A percentile compares a stretch with the other conserved stretches of the same genome.
phyloP scores from a whole-genome alignment of 306 rosid genomes.

The Vigna hirtella region DNA sequence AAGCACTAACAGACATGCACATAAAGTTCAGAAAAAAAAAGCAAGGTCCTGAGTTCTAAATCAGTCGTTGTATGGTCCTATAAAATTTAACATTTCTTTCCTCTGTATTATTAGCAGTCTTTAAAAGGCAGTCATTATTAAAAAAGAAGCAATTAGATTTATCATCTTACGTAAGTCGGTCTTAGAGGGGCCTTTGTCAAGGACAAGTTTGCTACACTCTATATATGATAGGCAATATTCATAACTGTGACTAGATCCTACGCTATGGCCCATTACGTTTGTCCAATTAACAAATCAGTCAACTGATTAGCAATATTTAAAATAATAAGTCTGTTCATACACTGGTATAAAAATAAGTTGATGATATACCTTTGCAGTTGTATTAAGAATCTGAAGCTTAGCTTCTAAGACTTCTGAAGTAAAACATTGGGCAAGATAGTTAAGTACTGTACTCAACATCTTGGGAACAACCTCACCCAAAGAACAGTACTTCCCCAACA shows the following conservation, averaged over 20 bases:
- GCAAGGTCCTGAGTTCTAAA: slow-evolving; percentile 26
- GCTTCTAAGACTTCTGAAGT: slow-evolving; percentile 84
- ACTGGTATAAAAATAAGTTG: slow-evolving; percentile 6
- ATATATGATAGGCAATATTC: neutral
- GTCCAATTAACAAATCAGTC: slow-evolving; percentile 33
- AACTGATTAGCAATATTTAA: slow-evolving; percentile 9
- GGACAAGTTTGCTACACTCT: neutral
- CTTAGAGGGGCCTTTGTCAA: neutral
- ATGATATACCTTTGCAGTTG: slow-evolving; percentile 72
- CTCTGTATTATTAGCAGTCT: neutral
- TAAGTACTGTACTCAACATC: slow-evolving; percentile 77
- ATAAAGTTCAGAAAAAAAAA: slow-evolving; percentile 25
- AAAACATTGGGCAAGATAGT: slow-evolving; percentile 86
- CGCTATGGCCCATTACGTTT: neutral
- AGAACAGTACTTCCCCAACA: slow-evolving; percentile 91
- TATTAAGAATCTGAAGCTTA: slow-evolving; percentile 92
- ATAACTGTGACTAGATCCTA: slow-evolving; percentile 1
- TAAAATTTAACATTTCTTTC: neutral
- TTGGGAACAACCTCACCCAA: slow-evolving; percentile 82
- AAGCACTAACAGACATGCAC: slow-evolving; percentile 1
- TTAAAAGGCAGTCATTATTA: slow-evolving; percentile 10
- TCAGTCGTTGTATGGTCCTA: neutral
- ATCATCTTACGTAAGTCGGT: neutral
- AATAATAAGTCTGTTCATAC: neutral
- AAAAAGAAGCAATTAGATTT: slow-evolving; percentile 7